A percentile compares a stretch with the other conserved stretches of the same genome.
Evolutionary conservation across 148 eudicot species (phyloP).

Genomic region (Talinum fruticosum): DNA sequence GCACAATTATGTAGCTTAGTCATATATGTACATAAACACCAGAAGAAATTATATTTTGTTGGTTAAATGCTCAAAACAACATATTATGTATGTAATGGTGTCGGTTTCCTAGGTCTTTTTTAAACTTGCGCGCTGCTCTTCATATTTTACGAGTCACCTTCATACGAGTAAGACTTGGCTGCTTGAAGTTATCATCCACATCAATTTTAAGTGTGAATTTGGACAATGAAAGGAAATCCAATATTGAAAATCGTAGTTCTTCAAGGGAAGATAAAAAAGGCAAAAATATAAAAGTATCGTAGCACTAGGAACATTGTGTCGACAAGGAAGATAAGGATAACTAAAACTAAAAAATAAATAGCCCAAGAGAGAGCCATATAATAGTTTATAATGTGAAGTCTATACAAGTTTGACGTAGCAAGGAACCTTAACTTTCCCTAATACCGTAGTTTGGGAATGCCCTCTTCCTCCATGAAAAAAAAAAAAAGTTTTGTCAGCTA

Average conservation of each 20-base stretch:
- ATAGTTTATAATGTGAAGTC: neutral
- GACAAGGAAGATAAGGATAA: neutral
- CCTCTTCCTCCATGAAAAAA: neutral
- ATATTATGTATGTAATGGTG: neutral
- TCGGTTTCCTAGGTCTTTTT: neutral
- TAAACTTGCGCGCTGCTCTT: neutral
- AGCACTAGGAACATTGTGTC: neutral
- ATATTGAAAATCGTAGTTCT: neutral
- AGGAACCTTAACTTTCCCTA: neutral
- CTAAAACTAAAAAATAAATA: neutral
- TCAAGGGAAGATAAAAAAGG: neutral
- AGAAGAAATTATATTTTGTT: neutral
- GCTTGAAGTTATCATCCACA: no score
- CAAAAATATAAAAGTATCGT: neutral
- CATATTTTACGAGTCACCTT: neutral
- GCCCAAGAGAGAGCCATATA: neutral
- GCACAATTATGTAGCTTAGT: neutral
- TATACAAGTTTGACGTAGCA: neutral
- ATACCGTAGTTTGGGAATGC: neutral
- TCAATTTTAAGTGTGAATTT: no score
- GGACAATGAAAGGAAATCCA: neutral
- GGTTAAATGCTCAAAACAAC: neutral
- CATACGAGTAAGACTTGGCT: no score
- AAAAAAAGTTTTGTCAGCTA: neutral
- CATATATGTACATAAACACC: neutral